Base-by-base conservation (phyloP, 805 yeast genomes). In the Kazachstania martiniae region DNA sequence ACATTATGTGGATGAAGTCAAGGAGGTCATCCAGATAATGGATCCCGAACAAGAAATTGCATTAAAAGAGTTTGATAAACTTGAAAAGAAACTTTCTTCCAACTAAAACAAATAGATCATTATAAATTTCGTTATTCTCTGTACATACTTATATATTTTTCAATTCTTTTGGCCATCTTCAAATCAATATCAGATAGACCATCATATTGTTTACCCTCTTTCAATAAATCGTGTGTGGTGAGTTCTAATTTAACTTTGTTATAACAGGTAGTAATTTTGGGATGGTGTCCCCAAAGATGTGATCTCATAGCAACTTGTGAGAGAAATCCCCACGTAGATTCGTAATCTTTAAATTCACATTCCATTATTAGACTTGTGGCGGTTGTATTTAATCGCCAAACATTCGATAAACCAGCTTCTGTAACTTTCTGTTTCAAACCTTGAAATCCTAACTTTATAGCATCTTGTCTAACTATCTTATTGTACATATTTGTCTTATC, bases 1-100 rank as follows among this genome's bases (percentile, higher is more conserved):
- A 64, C 95, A 89, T 59, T 91, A 91, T 54, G 89, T 93, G 24
- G 98, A 93, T 51, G 98, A 91, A 52, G 96, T 91, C 21, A 70
- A 73, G 34, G 81, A 80, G 27, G 96, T 91, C 14, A 76, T 78
- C 49, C 95, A 86, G 56, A 76, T 84, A n/a, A 62, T 80, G 32
- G 94, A 84, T 42, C 89, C 81, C 31, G 89, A 78, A 35, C 77
- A 72, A 41, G 64, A 63, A 55, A 68, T 85, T 25, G 89, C 94
- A 1, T 55, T 83, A 30, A 70, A 73, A 40, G 94, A 86, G 58
- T 85, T 84, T 56, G 89, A 83, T 49, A 82, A 83, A 57, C 68
- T 86, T 33, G 96, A 86, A 54, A 66, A 70, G 43, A 67, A 63
- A 40, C 59, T 76, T 37, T 59, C 65, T 26, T 27, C 38, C 13